These are phyloP conservation scores for Neophaeococcomyces aloes DNA, from an alignment of 2,329 filamentous ascomycete genomes.

Conservation along the genomic window DNA sequence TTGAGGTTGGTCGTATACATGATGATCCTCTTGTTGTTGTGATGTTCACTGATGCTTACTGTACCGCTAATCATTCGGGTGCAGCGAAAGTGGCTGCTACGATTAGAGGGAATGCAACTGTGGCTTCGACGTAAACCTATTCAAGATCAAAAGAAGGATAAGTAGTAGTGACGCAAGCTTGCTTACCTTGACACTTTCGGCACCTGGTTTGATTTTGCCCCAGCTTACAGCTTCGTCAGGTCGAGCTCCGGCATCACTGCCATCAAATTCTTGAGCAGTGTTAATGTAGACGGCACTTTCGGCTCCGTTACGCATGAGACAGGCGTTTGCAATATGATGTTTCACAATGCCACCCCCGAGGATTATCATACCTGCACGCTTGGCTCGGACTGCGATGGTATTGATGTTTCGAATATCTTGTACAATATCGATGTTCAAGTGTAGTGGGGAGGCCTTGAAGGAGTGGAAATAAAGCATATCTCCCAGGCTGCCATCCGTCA, in stretches of 20 bases:
- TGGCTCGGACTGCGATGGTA: conserved; percentile 76
- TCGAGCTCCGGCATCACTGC: conserved; percentile 86
- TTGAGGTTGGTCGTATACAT: no score
- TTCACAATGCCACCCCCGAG: conserved; percentile 92
- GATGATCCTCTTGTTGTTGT: no score
- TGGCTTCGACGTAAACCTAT: conserved; percentile 57
- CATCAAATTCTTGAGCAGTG: conserved; percentile 94
- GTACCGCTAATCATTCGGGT: conserved; percentile 19
- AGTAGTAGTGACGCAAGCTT: not conserved
- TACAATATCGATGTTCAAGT: conserved; percentile 80
- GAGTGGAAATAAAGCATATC: conserved; percentile 99
- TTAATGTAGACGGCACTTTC: conserved; percentile 98
- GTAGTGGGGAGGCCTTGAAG: conserved; percentile 72
- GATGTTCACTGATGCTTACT: conserved; percentile 13
- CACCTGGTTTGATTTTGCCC: conserved; percentile 92
- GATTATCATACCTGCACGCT: conserved; percentile 87
- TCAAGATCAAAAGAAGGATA: not conserved
- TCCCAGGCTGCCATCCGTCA: conserved; percentile 88
- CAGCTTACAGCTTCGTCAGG: conserved; percentile 96
- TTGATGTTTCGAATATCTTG: conserved; percentile 91
- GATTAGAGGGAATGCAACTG: conserved; percentile 56
- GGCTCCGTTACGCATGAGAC: conserved; percentile 92
- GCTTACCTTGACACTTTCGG: conserved; percentile 75
- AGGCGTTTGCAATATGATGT: conserved; percentile 96
- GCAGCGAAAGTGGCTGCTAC: conserved; percentile 58